These are phyloP conservation scores for Poa annua DNA, from an alignment of 176 grass and related monocot species.

Conservation along the genomic window DNA sequence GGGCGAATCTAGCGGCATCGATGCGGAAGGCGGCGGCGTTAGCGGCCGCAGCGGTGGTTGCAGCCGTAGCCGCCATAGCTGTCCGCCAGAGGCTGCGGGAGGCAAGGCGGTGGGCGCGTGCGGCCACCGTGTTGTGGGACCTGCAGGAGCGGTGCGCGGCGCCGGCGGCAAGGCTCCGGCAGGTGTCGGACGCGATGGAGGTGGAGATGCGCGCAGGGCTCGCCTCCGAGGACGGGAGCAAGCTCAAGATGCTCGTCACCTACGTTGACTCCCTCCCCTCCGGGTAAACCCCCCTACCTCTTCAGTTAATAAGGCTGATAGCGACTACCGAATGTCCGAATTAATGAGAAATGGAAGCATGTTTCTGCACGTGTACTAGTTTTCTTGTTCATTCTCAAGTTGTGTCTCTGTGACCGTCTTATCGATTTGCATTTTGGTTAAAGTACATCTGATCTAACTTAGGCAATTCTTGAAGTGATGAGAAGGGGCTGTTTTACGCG, in stretches of 20 bases:
- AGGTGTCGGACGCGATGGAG: conserved; percentile 79
- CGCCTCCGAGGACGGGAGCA: conserved; percentile 55
- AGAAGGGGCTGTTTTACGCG: conserved; percentile 81
- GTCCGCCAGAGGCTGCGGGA: conserved; percentile 44
- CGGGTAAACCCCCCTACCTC: conserved; percentile 51
- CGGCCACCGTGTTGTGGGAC: conserved; percentile 47
- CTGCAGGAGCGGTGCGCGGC: conserved; percentile 57
- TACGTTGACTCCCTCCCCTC: conserved; percentile 79
- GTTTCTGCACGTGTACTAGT: background rate
- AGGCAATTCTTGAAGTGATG: conserved; percentile 44
- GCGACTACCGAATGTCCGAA: background rate
- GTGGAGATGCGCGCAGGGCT: conserved; percentile 80
- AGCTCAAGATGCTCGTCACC: conserved; percentile 88
- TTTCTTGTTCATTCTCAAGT: background rate
- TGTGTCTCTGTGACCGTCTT: background rate
- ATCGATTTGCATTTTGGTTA: background rate
- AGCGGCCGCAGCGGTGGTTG: conserved; percentile 43
- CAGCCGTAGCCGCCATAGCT: conserved; percentile 22
- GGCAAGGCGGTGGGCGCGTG: conserved; percentile 45
- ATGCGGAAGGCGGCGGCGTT: conserved; percentile 52
- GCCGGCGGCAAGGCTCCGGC: conserved; percentile 59
- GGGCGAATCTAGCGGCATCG: background rate
- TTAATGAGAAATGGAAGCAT: background rate
- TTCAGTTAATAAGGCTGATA: background rate
- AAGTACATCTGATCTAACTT: background rate